These are phyloP conservation scores for Isatis lusitanica DNA, from an alignment of 441 rosid genomes.

Conservation along the genomic window DNA sequence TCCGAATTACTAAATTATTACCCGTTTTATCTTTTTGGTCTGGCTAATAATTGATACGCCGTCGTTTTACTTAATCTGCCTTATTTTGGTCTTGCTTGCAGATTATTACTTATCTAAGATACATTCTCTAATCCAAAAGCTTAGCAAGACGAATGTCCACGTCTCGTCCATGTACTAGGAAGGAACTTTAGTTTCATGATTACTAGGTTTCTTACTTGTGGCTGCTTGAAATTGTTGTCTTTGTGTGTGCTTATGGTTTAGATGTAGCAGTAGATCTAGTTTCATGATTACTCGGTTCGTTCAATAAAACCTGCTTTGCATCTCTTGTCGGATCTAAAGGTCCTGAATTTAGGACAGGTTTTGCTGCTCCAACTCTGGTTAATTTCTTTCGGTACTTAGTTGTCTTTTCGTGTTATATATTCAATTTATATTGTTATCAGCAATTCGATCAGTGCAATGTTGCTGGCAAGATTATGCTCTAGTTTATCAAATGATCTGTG, in stretches of 20 bases:
- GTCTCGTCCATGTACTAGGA: neutral
- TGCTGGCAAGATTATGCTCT: neutral
- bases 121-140: conserved; percentile 29
- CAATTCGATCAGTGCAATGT: neutral
- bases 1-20: too few relatives aligned
- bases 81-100: conserved; percentile 20
- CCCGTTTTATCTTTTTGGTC: too few relatives aligned
- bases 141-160: conserved; percentile 21
- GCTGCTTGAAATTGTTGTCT: neutral
- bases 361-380: neutral
- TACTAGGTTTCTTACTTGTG: neutral
- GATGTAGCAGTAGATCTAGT: neutral
- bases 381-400: too few relatives aligned
- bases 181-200: neutral
- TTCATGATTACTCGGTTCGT: neutral
- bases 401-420: neutral
- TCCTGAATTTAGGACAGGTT: conserved; percentile 1
- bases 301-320: neutral
- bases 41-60: neutral
- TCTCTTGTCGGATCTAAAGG: neutral
- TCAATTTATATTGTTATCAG: neutral
- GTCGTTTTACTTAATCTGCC: neutral
- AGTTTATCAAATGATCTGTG: conserved; percentile 50
- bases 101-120: conserved; percentile 23
- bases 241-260: neutral